Conservation (phyloP, 495 filamentous ascomycete species). For the Podospora fimiseda region DNA sequence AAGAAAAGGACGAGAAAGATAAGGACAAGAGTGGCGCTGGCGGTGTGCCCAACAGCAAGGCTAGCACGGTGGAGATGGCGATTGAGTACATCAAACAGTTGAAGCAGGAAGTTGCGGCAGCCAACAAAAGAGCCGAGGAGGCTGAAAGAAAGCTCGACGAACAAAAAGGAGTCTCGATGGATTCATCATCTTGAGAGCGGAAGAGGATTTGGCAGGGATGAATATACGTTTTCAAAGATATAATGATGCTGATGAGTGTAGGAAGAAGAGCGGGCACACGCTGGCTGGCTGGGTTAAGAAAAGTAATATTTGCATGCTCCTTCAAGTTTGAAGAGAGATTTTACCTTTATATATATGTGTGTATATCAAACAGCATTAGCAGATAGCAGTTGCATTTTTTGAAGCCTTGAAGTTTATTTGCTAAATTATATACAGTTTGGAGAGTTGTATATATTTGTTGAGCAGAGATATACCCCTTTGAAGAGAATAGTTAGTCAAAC, state of each 20-base stretch:
- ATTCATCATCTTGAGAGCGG: background rate
- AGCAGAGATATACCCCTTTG: too few relatives aligned
- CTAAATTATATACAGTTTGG: background rate
- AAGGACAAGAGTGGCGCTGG: slow-evolving; percentile 26
- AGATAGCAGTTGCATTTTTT: background rate
- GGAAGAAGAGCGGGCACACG: too few relatives aligned
- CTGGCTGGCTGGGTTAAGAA: too few relatives aligned
- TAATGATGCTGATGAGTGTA: too few relatives aligned
- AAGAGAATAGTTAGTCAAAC: too few relatives aligned
- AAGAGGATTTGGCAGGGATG: too few relatives aligned
- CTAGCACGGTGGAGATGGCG: slow-evolving; percentile 89
- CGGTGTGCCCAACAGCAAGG: slow-evolving; percentile 71
- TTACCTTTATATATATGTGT: background rate
- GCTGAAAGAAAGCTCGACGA: slow-evolving; percentile 53
- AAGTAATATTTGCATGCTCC: too few relatives aligned
- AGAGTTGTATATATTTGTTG: too few relatives aligned
- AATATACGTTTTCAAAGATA: too few relatives aligned
- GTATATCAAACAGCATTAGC: background rate
- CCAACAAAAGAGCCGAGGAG: slow-evolving; percentile 56
- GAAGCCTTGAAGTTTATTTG: background rate
- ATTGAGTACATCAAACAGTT: slow-evolving; percentile 91
- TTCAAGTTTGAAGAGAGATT: too few relatives aligned
- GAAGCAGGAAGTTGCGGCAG: slow-evolving; percentile 64
- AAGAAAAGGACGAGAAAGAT: slow-evolving; percentile 27
- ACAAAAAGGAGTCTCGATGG: background rate